Conservation (phyloP, 2,329 filamentous ascomycete genomes). For the Chalaropsis thielavioides region DNA sequence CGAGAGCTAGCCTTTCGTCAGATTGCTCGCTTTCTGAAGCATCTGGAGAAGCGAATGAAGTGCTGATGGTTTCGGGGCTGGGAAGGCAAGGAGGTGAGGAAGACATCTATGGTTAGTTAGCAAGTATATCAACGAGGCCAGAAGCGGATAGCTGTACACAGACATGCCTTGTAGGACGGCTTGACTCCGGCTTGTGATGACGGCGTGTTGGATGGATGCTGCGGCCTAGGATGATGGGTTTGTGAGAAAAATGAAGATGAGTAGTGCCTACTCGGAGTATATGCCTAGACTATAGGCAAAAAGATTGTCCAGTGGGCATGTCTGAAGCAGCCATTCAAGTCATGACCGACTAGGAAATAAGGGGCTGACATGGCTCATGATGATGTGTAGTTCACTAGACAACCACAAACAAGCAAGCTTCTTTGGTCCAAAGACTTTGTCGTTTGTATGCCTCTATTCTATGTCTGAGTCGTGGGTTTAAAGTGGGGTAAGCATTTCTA, state of each 20-base stretch:
- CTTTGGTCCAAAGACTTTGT: neutral
- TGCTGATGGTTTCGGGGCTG: neutral
- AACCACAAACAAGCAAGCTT: neutral
- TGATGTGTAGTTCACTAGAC: neutral
- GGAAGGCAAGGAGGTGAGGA: neutral
- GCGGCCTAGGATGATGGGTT: too few relatives aligned
- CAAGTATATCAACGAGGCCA: neutral
- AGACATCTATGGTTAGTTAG: neutral
- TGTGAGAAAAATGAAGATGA: too few relatives aligned
- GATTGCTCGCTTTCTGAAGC: neutral
- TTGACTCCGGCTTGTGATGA: too few relatives aligned
- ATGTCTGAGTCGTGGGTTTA: neutral
- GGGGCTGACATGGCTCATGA: neutral
- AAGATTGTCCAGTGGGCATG: too few relatives aligned
- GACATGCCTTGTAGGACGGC: neutral
- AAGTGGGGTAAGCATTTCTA: neutral
- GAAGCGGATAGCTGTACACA: neutral
- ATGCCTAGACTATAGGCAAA: neutral
- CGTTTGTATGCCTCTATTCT: neutral
- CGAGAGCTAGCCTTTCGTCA: neutral
- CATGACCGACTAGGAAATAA: neutral
- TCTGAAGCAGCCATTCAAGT: too few relatives aligned
- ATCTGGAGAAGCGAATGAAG: neutral
- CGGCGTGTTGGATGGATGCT: too few relatives aligned
- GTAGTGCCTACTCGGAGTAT: neutral